Conservation (phyloP, 164 flowering plant genomes). For the Amborella trichopoda region DNA sequence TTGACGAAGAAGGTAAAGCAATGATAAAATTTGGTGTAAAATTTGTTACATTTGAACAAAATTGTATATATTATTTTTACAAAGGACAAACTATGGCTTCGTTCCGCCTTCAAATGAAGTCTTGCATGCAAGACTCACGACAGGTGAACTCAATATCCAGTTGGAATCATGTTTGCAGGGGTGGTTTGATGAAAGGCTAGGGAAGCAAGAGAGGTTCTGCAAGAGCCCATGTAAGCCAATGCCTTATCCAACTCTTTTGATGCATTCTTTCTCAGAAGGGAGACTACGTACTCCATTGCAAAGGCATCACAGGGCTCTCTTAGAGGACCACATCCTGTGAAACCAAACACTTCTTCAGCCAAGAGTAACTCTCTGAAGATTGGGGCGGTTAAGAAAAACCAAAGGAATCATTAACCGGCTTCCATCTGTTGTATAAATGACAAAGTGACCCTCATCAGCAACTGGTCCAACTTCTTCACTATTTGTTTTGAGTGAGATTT, state of each 20-base stretch:
- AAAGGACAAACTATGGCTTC: no score
- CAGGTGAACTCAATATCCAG: no score
- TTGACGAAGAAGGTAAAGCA: no score
- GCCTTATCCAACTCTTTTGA: constrained; percentile 8
- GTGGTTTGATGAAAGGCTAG: no score
- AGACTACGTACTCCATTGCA: constrained; percentile 9
- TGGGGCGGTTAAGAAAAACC: constrained; percentile 6
- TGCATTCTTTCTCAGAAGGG: neutral
- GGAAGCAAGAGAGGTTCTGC: no score
- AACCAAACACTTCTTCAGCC: constrained; percentile 15
- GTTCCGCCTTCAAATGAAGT: no score
- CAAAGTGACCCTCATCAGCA: constrained; percentile 15
- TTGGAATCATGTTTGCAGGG: no score
- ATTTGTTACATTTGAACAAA: no score
- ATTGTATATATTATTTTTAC: no score
- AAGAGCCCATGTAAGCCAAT: no score
- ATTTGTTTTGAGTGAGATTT: constrained; percentile 3
- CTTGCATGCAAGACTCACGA: no score
- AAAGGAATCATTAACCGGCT: constrained; percentile 15
- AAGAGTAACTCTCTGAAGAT: constrained; percentile 10
- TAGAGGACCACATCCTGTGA: constrained; percentile 9
- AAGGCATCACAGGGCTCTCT: constrained; percentile 12
- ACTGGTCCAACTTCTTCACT: neutral
- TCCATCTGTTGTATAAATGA: constrained; percentile 14
- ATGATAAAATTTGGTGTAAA: no score